Conservation (phyloP, 2,329 filamentous ascomycete species). For the Orbilia brochopaga region DNA sequence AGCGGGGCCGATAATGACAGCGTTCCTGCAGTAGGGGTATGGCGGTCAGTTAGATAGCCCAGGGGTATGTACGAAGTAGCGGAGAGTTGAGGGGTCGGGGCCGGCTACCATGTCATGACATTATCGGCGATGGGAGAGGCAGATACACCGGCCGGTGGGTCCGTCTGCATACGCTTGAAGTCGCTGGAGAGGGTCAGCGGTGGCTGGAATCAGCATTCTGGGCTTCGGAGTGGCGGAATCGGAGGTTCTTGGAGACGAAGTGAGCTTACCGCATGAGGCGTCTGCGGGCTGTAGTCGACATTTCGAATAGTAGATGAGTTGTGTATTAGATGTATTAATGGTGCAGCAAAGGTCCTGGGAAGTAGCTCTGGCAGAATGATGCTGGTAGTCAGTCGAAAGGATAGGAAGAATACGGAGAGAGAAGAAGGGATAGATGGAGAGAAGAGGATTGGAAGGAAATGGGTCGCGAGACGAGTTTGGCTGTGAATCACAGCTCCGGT, state of each 20-base stretch:
- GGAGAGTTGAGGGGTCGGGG: constrained; percentile 55
- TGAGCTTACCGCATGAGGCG: constrained; percentile 85
- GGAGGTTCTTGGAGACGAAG: constrained; percentile 25
- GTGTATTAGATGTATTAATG: background rate
- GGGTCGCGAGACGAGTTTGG: constrained; percentile 10
- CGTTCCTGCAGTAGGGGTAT: constrained; percentile 73
- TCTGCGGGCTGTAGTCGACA: constrained; percentile 93
- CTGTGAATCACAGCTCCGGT: constrained; percentile 1
- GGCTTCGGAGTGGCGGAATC: constrained; percentile 22
- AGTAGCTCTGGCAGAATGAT: no score
- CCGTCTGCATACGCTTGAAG: constrained; percentile 93
- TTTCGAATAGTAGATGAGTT: constrained; percentile 58
- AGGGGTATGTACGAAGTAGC: constrained; percentile 9
- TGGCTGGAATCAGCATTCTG: constrained; percentile 50
- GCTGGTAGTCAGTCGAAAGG: constrained; percentile 1
- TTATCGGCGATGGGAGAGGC: constrained; percentile 95
- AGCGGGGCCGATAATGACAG: constrained; percentile 94
- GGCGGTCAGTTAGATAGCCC: constrained; percentile 22
- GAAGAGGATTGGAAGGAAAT: constrained; percentile 14
- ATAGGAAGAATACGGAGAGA: background rate
- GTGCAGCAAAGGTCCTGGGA: no score
- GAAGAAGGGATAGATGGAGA: background rate
- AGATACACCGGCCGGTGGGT: constrained; percentile 94
- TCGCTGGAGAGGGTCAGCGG: constrained; percentile 24
- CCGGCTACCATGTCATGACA: constrained; percentile 87